Evolutionary conservation across 2,329 filamentous ascomycete species (phyloP).

Genomic region (Neofusicoccum cordaticola): DNA sequence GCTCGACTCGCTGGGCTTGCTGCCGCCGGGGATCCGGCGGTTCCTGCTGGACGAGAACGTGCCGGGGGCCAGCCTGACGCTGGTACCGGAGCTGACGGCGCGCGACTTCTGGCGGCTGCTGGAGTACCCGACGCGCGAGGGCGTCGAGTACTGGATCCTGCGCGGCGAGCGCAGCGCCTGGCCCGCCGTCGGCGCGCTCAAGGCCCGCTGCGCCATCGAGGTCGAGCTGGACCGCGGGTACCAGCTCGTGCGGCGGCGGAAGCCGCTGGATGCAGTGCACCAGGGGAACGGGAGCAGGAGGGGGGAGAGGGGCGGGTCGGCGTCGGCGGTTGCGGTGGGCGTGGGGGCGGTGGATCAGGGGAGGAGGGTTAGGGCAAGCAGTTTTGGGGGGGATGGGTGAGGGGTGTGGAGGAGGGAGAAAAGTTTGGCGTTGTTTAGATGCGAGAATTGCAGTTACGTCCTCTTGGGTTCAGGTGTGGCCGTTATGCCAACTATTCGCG

Average conservation of each 20-base stretch:
- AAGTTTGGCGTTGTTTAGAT: too few relatives aligned
- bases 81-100: constrained; percentile 75
- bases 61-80: constrained; percentile 71
- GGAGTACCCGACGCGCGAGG: constrained; percentile 75
- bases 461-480: too few relatives aligned
- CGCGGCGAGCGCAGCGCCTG: constrained; percentile 85
- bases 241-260: constrained; percentile 66
- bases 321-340: not conserved
- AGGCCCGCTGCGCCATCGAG: constrained; percentile 80
- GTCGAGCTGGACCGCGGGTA: constrained; percentile 84
- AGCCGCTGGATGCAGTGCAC: constrained; percentile 41
- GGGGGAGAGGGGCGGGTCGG: not conserved
- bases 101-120: constrained; percentile 74
- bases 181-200: constrained; percentile 80
- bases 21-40: constrained; percentile 67
- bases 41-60: constrained; percentile 82
- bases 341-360: not conserved
- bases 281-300: not conserved
- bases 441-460: too few relatives aligned
- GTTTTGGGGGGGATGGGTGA: constrained; percentile 16
- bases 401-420: not conserved
- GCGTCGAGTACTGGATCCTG: constrained; percentile 79
- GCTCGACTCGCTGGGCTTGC: constrained; percentile 70
- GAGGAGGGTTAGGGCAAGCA: constrained; percentile 12
- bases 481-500: too few relatives aligned